phyloP scores from a whole-genome alignment of 179 eudicot species.

The Drosera spatulata region DNA sequence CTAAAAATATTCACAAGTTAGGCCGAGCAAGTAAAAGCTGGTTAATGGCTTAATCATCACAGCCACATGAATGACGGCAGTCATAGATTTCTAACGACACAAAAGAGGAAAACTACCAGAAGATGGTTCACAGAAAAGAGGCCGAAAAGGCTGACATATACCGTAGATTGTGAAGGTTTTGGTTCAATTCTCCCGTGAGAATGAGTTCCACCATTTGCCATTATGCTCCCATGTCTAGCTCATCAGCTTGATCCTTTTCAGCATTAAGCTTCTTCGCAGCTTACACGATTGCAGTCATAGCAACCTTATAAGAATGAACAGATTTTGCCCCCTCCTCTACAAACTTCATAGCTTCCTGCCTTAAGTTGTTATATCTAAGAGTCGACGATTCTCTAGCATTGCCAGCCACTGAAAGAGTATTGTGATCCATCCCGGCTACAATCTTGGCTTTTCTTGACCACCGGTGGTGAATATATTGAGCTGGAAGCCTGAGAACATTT shows the following conservation, averaged over 20 bases:
- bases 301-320: slow-evolving; percentile 29
- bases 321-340: slow-evolving; percentile 43
- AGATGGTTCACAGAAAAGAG: neutral
- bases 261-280: slow-evolving; percentile 33
- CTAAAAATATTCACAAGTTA: too few species aligned
- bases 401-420: slow-evolving; percentile 6
- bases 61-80: too few species aligned
- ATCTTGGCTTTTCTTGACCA: slow-evolving; percentile 46
- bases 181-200: slow-evolving; percentile 17
- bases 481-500: slow-evolving; percentile 39
- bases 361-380: slow-evolving; percentile 21
- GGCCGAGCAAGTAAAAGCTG: too few species aligned
- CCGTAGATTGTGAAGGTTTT: slow-evolving; percentile 26
- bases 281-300: slow-evolving; percentile 29
- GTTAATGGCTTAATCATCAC: too few species aligned
- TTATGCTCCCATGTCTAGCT: slow-evolving; percentile 10
- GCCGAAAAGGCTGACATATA: slow-evolving; percentile 13
- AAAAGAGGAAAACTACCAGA: too few species aligned
- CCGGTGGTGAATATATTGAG: slow-evolving; percentile 28
- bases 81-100: too few species aligned
- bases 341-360: slow-evolving; percentile 36
- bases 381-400: slow-evolving; percentile 17
- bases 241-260: slow-evolving; percentile 41
- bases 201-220: slow-evolving; percentile 29
- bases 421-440: slow-evolving; percentile 20